A percentile compares a stretch with the other conserved stretches of the same genome.
Evolutionary conservation across 306 rosid genomes (phyloP).

Genomic region (Phaseolus lunatus): DNA sequence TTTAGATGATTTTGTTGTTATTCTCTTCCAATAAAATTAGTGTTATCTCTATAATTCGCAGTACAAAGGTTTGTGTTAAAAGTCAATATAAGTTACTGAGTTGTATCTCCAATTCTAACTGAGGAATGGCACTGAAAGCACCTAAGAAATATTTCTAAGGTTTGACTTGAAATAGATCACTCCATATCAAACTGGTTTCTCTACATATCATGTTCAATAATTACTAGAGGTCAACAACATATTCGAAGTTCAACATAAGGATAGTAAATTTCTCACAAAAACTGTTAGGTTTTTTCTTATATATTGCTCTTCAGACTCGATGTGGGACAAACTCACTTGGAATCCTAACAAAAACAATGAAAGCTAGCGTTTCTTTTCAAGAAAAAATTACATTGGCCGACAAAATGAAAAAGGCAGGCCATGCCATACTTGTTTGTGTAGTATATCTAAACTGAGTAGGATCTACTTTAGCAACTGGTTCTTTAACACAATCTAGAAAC

Average conservation of each 20-base stretch:
- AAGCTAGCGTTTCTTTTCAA: constrained; percentile 6
- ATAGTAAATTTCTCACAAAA: no score
- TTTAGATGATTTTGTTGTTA: background rate
- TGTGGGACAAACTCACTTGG: no score
- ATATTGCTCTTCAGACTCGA: no score
- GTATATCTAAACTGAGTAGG: background rate
- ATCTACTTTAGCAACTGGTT: constrained; percentile 16
- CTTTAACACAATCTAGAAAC: background rate
- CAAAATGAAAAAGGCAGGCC: background rate
- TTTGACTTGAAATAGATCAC: background rate
- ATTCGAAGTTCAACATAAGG: no score
- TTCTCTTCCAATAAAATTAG: background rate
- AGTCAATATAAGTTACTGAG: background rate
- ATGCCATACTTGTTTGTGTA: background rate
- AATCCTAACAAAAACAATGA: background rate
- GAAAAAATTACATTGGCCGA: background rate
- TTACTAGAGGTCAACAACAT: background rate
- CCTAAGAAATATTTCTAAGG: background rate
- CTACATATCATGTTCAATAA: background rate
- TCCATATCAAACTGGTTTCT: background rate
- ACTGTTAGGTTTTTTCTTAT: no score
- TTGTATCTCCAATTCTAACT: background rate
- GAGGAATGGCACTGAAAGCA: background rate
- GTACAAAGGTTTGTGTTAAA: background rate
- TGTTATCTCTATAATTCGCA: background rate